These are phyloP conservation scores for Aphanocladium album DNA, from an alignment of 2,329 filamentous ascomycete genomes.

Conservation along the genomic window DNA sequence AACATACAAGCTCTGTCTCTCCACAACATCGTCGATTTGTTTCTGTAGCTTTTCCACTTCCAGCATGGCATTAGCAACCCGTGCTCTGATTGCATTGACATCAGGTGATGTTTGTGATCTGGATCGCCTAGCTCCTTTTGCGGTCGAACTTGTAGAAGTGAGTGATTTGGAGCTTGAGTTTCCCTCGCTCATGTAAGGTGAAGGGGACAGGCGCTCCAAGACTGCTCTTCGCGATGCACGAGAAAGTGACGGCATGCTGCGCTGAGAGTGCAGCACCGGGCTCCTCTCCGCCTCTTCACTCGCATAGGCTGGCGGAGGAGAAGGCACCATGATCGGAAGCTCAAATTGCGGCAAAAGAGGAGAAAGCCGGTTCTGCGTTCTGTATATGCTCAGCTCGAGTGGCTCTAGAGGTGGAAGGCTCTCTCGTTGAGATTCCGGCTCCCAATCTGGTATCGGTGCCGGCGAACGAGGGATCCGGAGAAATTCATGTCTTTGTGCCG, in stretches of 20 bases:
- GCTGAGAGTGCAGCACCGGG: slow-evolving; percentile 1
- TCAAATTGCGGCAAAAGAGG: slow-evolving; percentile 51
- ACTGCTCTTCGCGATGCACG: slow-evolving; percentile 46
- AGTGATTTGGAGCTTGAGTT: not conserved
- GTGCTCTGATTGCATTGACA: slow-evolving; percentile 48
- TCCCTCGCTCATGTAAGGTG: not conserved
- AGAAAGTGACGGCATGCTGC: slow-evolving; percentile 30
- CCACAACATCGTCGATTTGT: slow-evolving; percentile 55
- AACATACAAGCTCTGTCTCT: slow-evolving; percentile 55
- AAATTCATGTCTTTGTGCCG: slow-evolving; percentile 13
- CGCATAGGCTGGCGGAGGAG: slow-evolving; percentile 32
- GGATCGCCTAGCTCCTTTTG: slow-evolving; percentile 34
- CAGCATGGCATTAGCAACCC: slow-evolving; percentile 52
- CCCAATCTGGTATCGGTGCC: not conserved
- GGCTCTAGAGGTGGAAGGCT: slow-evolving; percentile 25
- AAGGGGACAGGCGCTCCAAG: not conserved
- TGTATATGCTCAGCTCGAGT: slow-evolving; percentile 52
- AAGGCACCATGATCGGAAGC: slow-evolving; percentile 32
- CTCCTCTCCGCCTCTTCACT: slow-evolving; percentile 30
- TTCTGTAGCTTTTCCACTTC: slow-evolving; percentile 55
- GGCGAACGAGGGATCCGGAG: not conserved
- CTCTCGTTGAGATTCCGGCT: slow-evolving; percentile 15
- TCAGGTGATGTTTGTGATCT: slow-evolving; percentile 42
- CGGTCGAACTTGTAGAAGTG: slow-evolving; percentile 20
- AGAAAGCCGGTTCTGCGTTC: slow-evolving; percentile 40